These are phyloP conservation scores for Prunus padus DNA, from an alignment of 306 rosid genomes.

Conservation along the genomic window DNA sequence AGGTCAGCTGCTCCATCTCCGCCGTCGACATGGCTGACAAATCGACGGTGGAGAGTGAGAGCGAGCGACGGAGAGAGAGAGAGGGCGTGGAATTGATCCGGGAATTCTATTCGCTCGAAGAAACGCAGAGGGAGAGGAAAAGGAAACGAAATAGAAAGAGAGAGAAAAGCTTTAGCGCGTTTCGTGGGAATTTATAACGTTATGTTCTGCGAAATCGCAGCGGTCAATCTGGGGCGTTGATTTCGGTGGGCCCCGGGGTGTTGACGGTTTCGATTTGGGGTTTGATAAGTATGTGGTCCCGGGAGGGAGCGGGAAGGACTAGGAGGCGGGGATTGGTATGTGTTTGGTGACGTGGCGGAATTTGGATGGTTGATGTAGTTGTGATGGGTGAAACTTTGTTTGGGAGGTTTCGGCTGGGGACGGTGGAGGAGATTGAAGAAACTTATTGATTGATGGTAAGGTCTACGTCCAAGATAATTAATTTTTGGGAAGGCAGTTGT, in stretches of 20 bases:
- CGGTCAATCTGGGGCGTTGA: slow-evolving; percentile 1
- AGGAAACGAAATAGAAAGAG: not conserved
- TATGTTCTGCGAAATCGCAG: not conserved
- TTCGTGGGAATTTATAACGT: not conserved
- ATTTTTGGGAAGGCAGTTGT: not conserved
- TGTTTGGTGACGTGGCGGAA: not conserved
- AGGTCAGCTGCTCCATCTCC: slow-evolving; percentile 86
- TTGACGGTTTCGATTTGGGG: not conserved
- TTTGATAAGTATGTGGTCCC: not conserved
- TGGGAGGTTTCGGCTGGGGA: not conserved
- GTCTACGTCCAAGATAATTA: not conserved
- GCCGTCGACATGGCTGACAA: slow-evolving; percentile 47
- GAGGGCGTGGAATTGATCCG: not conserved
- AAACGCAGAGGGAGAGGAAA: not conserved
- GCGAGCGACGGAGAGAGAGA: not conserved
- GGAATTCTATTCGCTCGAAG: not conserved
- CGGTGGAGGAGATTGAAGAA: not conserved
- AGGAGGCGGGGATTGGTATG: not conserved
- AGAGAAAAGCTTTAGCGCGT: not conserved
- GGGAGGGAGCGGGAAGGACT: not conserved
- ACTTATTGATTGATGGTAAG: not conserved
- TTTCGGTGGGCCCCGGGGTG: not conserved
- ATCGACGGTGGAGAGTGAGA: slow-evolving; percentile 1
- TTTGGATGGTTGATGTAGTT: not conserved
- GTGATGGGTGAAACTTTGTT: not conserved